A percentile compares a stretch with the other conserved stretches of the same genome.
Evolutionary conservation across 371 early-diverging fungal genomes (phyloP).

Genomic region (Entomophthora muscae): DNA sequence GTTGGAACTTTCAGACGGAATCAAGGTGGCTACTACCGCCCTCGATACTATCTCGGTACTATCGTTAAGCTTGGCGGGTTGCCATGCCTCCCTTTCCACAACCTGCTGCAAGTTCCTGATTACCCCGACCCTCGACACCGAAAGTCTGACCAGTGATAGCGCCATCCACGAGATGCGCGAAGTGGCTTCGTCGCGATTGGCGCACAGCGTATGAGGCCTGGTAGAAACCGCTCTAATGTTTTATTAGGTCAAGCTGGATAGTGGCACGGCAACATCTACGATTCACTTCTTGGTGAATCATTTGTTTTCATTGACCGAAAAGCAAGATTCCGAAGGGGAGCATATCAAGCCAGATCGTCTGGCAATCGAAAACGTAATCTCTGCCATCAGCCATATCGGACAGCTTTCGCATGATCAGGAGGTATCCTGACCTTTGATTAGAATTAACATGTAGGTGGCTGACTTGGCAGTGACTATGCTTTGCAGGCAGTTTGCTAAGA

Average conservation of each 20-base stretch:
- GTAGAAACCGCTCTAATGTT: background rate
- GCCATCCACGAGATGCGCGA: conserved; percentile 1
- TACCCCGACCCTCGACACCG: background rate
- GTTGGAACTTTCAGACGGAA: background rate
- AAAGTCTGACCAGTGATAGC: background rate
- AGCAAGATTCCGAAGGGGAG: background rate
- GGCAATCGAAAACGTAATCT: conserved; percentile 3
- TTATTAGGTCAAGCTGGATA: background rate
- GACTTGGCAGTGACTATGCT: conserved; percentile 38
- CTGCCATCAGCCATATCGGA: conserved; percentile 10
- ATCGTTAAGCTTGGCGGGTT: conserved; percentile 1
- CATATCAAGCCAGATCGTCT: background rate
- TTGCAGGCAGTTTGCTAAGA: conserved; percentile 27
- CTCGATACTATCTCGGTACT: conserved; percentile 3
- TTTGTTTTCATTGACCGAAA: conserved; percentile 2
- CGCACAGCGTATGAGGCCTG: background rate
- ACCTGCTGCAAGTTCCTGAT: conserved; percentile 6
- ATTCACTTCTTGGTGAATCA: conserved; percentile 8
- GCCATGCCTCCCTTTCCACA: conserved; percentile 4
- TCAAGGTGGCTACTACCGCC: background rate
- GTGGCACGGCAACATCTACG: conserved; percentile 5
- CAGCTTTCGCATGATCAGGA: background rate
- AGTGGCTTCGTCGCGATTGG: background rate
- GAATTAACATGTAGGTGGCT: conserved; percentile 22
- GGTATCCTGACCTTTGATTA: background rate